These are phyloP conservation scores for Trichoderma atroviride DNA, from an alignment of 2,329 filamentous ascomycete genomes.

Conservation along the genomic window DNA sequence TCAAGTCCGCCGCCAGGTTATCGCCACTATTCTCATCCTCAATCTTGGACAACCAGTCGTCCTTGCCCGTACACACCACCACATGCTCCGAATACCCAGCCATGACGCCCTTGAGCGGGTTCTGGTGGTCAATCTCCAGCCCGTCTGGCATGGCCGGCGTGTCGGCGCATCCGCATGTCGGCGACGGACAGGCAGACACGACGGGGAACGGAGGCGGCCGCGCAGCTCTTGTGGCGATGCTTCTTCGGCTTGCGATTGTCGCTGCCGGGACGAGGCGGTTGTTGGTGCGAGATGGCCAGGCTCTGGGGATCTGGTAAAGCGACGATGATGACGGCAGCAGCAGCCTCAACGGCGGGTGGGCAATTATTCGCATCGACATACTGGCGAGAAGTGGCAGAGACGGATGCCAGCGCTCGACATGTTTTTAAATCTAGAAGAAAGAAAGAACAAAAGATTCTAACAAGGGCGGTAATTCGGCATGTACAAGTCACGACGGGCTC, in stretches of 20 bases:
- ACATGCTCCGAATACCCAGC: conserved; percentile 79
- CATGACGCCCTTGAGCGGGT: conserved; percentile 74
- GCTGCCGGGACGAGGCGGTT: not conserved
- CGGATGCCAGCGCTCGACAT: conserved; percentile 17
- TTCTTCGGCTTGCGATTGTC: not conserved
- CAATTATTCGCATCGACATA: conserved; percentile 24
- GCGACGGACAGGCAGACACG: conserved; percentile 66
- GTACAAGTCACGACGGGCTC: not conserved
- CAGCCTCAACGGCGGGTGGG: conserved; percentile 1
- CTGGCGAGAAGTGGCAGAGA: conserved; percentile 1
- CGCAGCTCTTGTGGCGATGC: not conserved
- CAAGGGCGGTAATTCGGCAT: not conserved
- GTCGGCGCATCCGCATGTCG: conserved; percentile 74
- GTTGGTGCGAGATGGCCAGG: not conserved
- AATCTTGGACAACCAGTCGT: conserved; percentile 82
- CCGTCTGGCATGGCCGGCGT: conserved; percentile 65
- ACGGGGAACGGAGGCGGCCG: conserved; percentile 44
- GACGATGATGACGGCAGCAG: not conserved
- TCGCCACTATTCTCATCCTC: conserved; percentile 74
- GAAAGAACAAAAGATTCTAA: not conserved
- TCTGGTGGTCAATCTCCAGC: conserved; percentile 73
- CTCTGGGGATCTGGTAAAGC: not conserved
- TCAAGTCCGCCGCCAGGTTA: conserved; percentile 72
- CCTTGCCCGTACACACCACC: conserved; percentile 76
- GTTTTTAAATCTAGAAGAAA: not conserved